Evolutionary conservation across 805 yeast genomes (phyloP).

Genomic region (Scheffersomyces spartinae): DNA sequence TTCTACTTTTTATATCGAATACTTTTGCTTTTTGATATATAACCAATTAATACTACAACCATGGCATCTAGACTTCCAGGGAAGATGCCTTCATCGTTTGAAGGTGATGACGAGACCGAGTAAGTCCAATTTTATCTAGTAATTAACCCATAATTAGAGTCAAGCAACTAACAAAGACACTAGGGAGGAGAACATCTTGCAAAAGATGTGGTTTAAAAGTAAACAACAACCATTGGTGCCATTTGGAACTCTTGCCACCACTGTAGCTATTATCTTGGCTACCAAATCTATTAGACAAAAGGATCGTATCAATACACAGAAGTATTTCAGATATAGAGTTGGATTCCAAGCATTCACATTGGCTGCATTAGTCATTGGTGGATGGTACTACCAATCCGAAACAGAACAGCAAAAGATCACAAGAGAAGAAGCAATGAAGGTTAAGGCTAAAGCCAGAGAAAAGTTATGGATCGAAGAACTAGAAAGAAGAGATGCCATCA

Average conservation of each 20-base stretch:
- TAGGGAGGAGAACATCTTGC: constrained; percentile 34
- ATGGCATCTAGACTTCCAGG: too few species aligned
- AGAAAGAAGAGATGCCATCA: constrained; percentile 73
- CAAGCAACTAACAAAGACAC: too few species aligned
- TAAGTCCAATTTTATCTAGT: too few species aligned
- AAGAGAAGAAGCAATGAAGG: constrained; percentile 54
- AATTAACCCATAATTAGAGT: too few species aligned
- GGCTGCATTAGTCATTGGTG: constrained; percentile 74
- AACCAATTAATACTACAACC: too few species aligned
- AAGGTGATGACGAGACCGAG: too few species aligned
- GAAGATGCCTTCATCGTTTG: too few species aligned
- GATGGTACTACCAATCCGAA: constrained; percentile 50
- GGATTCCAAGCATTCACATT: constrained; percentile 77
- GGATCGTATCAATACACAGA: constrained; percentile 64
- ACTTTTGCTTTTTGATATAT: too few species aligned
- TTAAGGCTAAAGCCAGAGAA: constrained; percentile 80
- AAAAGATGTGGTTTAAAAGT: constrained; percentile 49
- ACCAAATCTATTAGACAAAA: constrained; percentile 67
- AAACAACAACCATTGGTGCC: constrained; percentile 89
- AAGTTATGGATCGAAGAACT: constrained; percentile 80
- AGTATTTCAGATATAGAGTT: constrained; percentile 84
- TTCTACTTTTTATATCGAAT: too few species aligned
- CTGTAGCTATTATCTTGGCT: constrained; percentile 72
- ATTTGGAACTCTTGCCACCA: constrained; percentile 64
- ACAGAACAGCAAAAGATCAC: constrained; percentile 32